phyloP scores from a whole-genome alignment of 2,329 filamentous ascomycete species.

The Colletotrichum tropicicola region DNA sequence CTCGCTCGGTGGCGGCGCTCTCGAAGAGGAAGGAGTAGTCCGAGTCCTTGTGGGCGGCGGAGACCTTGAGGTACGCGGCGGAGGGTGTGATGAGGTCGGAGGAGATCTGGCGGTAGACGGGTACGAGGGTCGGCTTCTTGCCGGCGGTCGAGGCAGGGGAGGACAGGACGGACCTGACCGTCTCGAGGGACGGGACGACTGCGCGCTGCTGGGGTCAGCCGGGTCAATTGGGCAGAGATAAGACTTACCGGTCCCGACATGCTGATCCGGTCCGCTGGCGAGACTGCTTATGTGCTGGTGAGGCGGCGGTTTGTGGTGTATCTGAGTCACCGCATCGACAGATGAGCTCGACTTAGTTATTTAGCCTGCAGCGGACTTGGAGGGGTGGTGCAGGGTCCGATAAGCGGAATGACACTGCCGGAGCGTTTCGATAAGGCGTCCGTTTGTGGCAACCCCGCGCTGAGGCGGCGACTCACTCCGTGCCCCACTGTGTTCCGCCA shows the following conservation, averaged over 20 bases:
- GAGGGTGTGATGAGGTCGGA: slow-evolving; percentile 95
- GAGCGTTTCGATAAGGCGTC: slow-evolving; percentile 26
- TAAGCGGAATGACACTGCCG: slow-evolving; percentile 27
- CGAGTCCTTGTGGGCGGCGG: slow-evolving; percentile 73
- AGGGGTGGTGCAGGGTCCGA: slow-evolving; percentile 25
- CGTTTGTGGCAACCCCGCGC: slow-evolving; percentile 29
- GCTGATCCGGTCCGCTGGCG: slow-evolving; percentile 8
- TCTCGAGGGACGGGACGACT: slow-evolving; percentile 56
- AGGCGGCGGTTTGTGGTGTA: slow-evolving; percentile 9
- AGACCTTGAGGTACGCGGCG: slow-evolving; percentile 93
- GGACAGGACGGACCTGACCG: slow-evolving; percentile 51
- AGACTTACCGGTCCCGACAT: slow-evolving; percentile 30
- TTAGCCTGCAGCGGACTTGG: slow-evolving; percentile 21
- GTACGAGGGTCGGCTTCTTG: slow-evolving; percentile 75
- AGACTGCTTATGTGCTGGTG: background rate
- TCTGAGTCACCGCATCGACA: slow-evolving; percentile 23
- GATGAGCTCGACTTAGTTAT: slow-evolving; percentile 11
- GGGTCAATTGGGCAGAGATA: slow-evolving; percentile 5
- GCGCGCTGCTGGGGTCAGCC: slow-evolving; percentile 39
- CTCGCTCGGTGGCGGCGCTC: slow-evolving; percentile 91
- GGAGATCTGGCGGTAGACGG: slow-evolving; percentile 83
- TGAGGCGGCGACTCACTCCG: slow-evolving; percentile 6
- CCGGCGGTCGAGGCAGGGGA: slow-evolving; percentile 34
- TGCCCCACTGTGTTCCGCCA: background rate
- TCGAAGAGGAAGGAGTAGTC: slow-evolving; percentile 95